Evolutionary conservation across 148 eudicot genomes (phyloP).

Genomic region (Fallopia convolvulus): DNA sequence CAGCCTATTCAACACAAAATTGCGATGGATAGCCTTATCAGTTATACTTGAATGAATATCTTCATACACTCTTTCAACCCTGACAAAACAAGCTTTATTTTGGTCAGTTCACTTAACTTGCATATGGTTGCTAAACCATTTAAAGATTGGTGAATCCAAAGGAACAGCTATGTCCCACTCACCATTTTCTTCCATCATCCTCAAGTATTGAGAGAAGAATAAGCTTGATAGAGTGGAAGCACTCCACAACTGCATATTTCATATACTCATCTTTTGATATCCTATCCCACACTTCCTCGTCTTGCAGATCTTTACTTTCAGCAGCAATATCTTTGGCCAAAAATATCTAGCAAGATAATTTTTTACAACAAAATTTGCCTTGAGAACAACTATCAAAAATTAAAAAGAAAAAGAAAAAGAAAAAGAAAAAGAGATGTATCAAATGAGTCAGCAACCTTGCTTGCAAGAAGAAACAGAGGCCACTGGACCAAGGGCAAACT

Average conservation of each 20-base stretch:
- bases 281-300: constrained; percentile 81
- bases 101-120: neutral
- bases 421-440: neutral
- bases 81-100: constrained; percentile 18
- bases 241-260: constrained; percentile 93
- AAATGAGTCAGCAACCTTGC: constrained; percentile 53
- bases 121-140: neutral
- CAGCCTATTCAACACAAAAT: constrained; percentile 60
- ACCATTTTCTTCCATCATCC: constrained; percentile 91
- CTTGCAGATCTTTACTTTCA: constrained; percentile 68
- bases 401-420: no score
- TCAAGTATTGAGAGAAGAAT: constrained; percentile 66
- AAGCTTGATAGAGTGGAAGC: constrained; percentile 53
- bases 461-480: constrained; percentile 97
- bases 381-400: neutral
- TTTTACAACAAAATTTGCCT: neutral
- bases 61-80: constrained; percentile 86
- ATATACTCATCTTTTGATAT: constrained; percentile 84
- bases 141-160: neutral
- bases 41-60: constrained; percentile 51
- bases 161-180: constrained; percentile 13
- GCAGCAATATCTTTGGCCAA: constrained; percentile 84
- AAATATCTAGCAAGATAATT: constrained; percentile 46
- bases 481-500: constrained; percentile 86
- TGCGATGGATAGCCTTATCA: constrained; percentile 35